A percentile compares a stretch with the other conserved stretches of the same genome.
phyloP scores from a whole-genome alignment of 305 asterid species.

The Fraxinus velutina region DNA sequence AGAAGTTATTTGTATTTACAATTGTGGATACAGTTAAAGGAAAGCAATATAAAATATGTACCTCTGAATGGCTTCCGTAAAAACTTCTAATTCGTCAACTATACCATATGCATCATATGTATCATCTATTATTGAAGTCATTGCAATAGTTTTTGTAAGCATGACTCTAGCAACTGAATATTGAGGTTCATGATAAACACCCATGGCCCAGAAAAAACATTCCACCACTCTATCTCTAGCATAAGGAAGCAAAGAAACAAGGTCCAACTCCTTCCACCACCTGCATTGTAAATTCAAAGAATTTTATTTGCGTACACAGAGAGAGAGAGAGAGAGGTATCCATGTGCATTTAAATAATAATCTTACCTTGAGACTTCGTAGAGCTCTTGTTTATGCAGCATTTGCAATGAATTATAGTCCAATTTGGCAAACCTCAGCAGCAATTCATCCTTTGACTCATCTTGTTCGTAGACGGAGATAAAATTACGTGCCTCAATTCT shows the following conservation, averaged over 20 bases:
- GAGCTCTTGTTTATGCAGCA: constrained; percentile 29
- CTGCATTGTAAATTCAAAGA: neutral
- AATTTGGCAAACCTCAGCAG: constrained; percentile 28
- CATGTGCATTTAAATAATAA: neutral
- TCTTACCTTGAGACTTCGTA: neutral
- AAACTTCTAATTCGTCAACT: neutral
- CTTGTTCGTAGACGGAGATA: neutral
- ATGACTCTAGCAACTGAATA: neutral
- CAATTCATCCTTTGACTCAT: neutral
- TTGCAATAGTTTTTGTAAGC: neutral
- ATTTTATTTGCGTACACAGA: no score
- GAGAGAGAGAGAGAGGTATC: neutral
- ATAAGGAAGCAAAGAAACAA: neutral
- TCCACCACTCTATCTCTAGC: neutral
- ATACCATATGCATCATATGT: neutral
- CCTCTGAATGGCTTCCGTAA: neutral
- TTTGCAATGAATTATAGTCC: constrained; percentile 34
- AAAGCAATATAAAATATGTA: neutral
- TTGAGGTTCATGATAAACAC: neutral
- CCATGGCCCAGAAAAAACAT: neutral
- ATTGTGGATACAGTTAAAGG: neutral
- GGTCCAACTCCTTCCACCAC: neutral
- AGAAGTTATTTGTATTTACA: neutral
- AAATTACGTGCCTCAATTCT: neutral
- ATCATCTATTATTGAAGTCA: neutral